Evolutionary conservation across 75 land plant genomes (phyloP).

Genomic region (Sequoia sempervirens): DNA sequence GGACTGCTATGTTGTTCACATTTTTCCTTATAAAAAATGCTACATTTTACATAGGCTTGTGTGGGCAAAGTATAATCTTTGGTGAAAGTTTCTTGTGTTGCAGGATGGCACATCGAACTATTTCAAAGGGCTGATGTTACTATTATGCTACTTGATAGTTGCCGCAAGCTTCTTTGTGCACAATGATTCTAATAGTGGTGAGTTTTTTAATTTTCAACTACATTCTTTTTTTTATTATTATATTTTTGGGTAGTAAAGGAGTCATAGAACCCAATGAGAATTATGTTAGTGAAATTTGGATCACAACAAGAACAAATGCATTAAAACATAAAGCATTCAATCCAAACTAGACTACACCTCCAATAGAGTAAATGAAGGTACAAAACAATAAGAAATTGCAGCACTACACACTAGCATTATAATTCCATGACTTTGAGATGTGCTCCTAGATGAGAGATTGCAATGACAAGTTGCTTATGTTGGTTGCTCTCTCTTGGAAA

Average conservation of each 20-base stretch:
- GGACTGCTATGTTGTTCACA: background rate
- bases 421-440: too few species aligned
- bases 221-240: background rate
- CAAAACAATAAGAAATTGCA: too few species aligned
- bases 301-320: too few species aligned
- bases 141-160: conserved; percentile 71
- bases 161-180: conserved; percentile 83
- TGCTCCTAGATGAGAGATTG: too few species aligned
- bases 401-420: too few species aligned
- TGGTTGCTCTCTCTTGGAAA: too few species aligned
- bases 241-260: background rate
- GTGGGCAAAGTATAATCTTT: background rate
- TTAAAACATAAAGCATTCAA: too few species aligned
- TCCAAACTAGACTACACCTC: too few species aligned
- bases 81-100: background rate
- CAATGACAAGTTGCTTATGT: too few species aligned
- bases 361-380: too few species aligned
- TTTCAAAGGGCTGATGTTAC: conserved; percentile 75
- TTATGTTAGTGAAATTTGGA: too few species aligned
- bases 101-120: conserved; percentile 83
- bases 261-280: background rate
- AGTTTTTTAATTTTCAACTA: conserved; percentile 5
- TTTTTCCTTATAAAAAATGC: background rate
- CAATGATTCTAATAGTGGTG: conserved; percentile 31
- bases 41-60: background rate